These are phyloP conservation scores for Camellia oleifera DNA, from an alignment of 179 eudicot species.

Conservation along the genomic window DNA sequence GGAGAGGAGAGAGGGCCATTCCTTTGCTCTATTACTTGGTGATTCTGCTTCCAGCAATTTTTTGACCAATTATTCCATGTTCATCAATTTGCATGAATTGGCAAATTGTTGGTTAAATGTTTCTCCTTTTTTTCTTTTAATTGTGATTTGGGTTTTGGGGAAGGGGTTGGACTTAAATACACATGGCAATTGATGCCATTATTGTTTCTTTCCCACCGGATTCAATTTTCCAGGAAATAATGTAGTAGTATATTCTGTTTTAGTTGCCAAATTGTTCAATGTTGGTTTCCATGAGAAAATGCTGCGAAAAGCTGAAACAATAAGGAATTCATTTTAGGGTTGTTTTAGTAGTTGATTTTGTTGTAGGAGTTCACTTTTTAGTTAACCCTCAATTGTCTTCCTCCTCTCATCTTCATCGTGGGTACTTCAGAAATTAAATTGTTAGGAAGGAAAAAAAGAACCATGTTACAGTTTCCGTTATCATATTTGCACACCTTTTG, in stretches of 20 bases:
- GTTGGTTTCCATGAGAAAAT: background rate
- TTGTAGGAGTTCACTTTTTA: background rate
- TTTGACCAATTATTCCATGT: background rate
- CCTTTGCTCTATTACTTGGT: background rate
- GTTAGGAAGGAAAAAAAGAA: background rate
- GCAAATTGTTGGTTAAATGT: background rate
- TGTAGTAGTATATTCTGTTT: background rate
- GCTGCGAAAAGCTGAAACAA: too few species aligned
- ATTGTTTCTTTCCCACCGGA: background rate
- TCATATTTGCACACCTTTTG: background rate
- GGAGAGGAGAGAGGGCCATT: background rate
- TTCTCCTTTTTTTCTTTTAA: background rate
- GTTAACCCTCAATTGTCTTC: background rate
- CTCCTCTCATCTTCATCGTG: background rate
- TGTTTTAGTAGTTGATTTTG: background rate
- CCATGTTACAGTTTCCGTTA: background rate
- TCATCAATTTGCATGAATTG: background rate
- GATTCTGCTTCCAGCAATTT: background rate
- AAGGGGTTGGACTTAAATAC: background rate
- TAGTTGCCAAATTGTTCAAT: background rate
- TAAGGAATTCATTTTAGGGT: background rate
- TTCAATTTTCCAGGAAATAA: background rate
- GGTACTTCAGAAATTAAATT: too few species aligned
- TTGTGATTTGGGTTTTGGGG: background rate
- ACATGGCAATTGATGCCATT: background rate